phyloP scores from a whole-genome alignment of 2,329 filamentous ascomycete genomes.

The Hymenoscyphus fructigenus region DNA sequence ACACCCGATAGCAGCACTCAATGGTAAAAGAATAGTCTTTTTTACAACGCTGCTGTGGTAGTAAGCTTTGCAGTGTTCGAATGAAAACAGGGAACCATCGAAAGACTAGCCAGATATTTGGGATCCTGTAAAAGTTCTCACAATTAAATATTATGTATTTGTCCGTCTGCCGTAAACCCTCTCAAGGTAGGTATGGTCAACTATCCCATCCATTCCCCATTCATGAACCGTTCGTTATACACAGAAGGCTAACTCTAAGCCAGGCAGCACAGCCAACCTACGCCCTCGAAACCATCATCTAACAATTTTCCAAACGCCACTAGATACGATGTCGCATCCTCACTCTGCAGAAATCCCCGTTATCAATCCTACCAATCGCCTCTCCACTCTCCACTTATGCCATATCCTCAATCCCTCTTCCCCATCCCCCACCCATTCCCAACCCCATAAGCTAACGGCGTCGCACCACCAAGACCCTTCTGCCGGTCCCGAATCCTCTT shows the following conservation, averaged over 20 bases:
- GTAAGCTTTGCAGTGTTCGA: background rate
- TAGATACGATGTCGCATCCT: background rate
- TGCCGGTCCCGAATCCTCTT: conserved; percentile 35
- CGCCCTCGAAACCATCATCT: background rate
- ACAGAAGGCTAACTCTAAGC: background rate
- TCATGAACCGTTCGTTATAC: background rate
- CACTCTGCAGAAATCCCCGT: background rate
- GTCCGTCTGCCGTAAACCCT: background rate
- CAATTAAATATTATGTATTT: background rate
- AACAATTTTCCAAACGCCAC: conserved; percentile 1
- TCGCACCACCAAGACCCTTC: conserved; percentile 31
- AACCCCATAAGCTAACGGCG: conserved; percentile 32
- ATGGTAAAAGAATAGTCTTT: no score
- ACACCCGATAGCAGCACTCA: no score
- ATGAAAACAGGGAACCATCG: background rate
- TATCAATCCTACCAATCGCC: background rate
- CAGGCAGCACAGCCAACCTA: background rate
- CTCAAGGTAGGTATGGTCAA: background rate
- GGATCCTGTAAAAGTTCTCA: background rate
- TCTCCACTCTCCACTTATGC: background rate
- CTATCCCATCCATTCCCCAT: background rate
- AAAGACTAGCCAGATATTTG: background rate
- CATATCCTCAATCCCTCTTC: conserved; percentile 16
- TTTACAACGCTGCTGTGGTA: background rate
- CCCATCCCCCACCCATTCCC: conserved; percentile 31